phyloP scores from a whole-genome alignment of 1,284 basidiomycete genomes.

The Ganoderma sinense region DNA sequence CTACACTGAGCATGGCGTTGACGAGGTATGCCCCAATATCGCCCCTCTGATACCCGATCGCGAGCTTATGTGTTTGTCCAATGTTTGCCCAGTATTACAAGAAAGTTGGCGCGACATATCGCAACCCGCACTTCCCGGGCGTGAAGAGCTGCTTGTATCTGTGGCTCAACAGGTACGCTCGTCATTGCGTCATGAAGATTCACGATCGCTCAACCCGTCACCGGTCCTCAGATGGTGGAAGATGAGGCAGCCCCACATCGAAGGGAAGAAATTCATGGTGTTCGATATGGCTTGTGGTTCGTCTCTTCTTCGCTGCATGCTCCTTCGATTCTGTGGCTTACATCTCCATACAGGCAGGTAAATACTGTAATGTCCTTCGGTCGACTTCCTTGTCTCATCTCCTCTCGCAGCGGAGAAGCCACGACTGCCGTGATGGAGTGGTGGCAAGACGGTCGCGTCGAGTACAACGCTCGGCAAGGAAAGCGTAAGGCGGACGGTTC shows the following conservation, averaged over 20 bases:
- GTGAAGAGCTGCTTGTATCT: constrained; percentile 62
- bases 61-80: neutral
- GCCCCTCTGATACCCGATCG: neutral
- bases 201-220: constrained; percentile 32
- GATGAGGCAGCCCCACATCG: constrained; percentile 40
- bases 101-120: constrained; percentile 68
- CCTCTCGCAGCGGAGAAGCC: constrained; percentile 36
- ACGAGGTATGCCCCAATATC: constrained; percentile 53
- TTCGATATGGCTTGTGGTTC: constrained; percentile 61
- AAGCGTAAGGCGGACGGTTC: constrained; percentile 14
- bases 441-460: constrained; percentile 35
- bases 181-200: neutral
- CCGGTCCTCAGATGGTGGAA: constrained; percentile 49
- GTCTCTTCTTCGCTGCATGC: constrained; percentile 32
- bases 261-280: constrained; percentile 39
- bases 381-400: neutral
- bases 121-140: constrained; percentile 78
- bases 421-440: constrained; percentile 39
- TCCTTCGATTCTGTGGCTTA: constrained; percentile 1
- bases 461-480: constrained; percentile 19
- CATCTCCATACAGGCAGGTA: constrained; percentile 32
- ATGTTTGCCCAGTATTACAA: constrained; percentile 49
- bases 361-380: neutral
- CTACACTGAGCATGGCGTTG: constrained; percentile 70
- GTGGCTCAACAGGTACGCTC: constrained; percentile 57